phyloP scores from a whole-genome alignment of 495 filamentous ascomycete species.

The Hypoxylon subgilvum region DNA sequence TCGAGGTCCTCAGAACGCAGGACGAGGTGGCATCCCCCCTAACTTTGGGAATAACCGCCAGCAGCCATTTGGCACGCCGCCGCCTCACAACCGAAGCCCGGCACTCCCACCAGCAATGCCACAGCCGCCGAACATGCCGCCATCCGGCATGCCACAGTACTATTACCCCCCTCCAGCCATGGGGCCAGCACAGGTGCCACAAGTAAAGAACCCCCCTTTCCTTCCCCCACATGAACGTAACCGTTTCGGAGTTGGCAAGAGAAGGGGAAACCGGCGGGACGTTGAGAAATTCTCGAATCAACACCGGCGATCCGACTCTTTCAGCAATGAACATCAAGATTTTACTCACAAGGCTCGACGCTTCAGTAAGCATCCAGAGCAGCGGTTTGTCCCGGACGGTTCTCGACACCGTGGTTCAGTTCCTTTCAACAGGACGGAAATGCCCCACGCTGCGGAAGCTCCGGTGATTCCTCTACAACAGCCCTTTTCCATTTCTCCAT shows the following conservation, averaged over 20 bases:
- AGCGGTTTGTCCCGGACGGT: conserved; percentile 30
- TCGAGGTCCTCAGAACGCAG: conserved; percentile 63
- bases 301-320: conserved; percentile 42
- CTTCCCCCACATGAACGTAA: conserved; percentile 36
- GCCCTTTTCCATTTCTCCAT: conserved; percentile 45
- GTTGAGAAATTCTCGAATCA: conserved; percentile 52
- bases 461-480: conserved; percentile 39
- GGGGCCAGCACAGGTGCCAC: conserved; percentile 57
- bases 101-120: conserved; percentile 70
- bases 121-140: conserved; percentile 66
- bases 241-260: conserved; percentile 45
- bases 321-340: conserved; percentile 40
- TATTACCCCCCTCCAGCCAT: conserved; percentile 63
- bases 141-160: conserved; percentile 57
- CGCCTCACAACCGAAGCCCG: conserved; percentile 68
- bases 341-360: conserved; percentile 42
- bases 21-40: conserved; percentile 69
- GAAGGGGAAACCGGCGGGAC: conserved; percentile 51
- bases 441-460: conserved; percentile 29
- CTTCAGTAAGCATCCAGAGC: conserved; percentile 50
- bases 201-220: conserved; percentile 69
- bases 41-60: conserved; percentile 57
- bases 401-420: conserved; percentile 15
- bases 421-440: conserved; percentile 19
- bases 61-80: conserved; percentile 36